A percentile compares a stretch with the other conserved stretches of the same genome.
phyloP scores from a whole-genome alignment of 345 rosid genomes.

The Citrus unshiu region DNA sequence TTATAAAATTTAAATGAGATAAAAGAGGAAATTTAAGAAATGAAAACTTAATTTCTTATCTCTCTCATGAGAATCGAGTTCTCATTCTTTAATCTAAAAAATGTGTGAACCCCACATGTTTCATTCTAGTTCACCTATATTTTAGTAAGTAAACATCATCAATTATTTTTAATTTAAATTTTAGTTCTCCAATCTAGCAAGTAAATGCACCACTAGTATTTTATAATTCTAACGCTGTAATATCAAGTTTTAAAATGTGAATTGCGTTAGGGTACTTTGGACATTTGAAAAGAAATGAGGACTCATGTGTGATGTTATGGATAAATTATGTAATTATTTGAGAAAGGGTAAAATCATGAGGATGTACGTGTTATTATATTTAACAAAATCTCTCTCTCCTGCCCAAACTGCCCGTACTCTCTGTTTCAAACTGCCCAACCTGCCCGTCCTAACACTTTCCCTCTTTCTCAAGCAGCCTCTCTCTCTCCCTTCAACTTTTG shows the following conservation, averaged over 20 bases:
- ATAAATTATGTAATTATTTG: too few relatives aligned
- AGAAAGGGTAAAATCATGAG: not conserved
- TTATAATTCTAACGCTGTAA: too few relatives aligned
- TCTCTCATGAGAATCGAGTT: too few relatives aligned
- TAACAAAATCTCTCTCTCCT: slow-evolving; percentile 12
- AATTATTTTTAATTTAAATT: too few relatives aligned
- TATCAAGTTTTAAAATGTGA: not conserved
- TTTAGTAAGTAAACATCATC: too few relatives aligned
- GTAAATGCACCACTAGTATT: too few relatives aligned
- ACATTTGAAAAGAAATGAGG: not conserved
- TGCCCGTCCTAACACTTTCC: slow-evolving; percentile 64
- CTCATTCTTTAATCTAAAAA: rapidly evolving
- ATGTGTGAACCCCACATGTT: rapidly evolving
- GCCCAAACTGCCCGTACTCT: slow-evolving; percentile 50
- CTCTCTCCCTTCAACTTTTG: slow-evolving; percentile 38
- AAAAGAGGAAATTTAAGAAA: too few relatives aligned
- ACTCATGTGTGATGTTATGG: not conserved
- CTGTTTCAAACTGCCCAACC: slow-evolving; percentile 52
- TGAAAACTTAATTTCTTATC: too few relatives aligned
- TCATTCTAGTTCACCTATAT: too few relatives aligned
- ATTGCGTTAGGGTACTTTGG: not conserved
- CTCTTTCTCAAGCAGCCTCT: slow-evolving; percentile 38
- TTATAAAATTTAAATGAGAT: too few relatives aligned
- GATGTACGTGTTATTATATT: not conserved
- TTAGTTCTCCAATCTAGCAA: too few relatives aligned